Conservation (phyloP, 164 flowering plant genomes). For the Kingdonia uniflora region DNA sequence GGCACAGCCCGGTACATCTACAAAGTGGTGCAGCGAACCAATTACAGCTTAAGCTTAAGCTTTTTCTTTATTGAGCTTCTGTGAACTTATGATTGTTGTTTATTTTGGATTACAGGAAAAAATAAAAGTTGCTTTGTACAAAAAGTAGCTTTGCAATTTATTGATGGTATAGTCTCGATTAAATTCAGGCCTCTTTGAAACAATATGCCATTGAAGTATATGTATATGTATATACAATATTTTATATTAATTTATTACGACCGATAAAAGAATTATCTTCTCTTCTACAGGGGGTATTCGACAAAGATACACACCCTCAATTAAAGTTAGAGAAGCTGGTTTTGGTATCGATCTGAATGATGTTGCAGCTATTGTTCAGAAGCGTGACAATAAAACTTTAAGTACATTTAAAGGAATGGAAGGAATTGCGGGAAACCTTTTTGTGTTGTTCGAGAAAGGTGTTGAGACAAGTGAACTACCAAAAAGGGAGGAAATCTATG, state of each 20-base stretch:
- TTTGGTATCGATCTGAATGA: not conserved
- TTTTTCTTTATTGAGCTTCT: too few species aligned
- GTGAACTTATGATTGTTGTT: too few species aligned
- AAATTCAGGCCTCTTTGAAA: too few species aligned
- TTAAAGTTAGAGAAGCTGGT: not conserved
- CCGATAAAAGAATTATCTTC: not conserved
- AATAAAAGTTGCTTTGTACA: too few species aligned
- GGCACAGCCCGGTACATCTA: too few species aligned
- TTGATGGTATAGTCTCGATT: too few species aligned
- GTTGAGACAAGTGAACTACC: conserved; percentile 26
- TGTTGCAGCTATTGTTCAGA: not conserved
- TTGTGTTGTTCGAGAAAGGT: conserved; percentile 39
- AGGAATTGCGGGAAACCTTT: conserved; percentile 11
- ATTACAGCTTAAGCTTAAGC: too few species aligned
- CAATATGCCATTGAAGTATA: too few species aligned
- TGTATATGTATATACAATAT: not conserved
- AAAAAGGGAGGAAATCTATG: conserved; percentile 44
- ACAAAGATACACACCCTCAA: not conserved
- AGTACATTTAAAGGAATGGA: not conserved
- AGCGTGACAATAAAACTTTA: not conserved
- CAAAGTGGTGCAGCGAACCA: too few species aligned
- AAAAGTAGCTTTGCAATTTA: too few species aligned
- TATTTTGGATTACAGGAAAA: too few species aligned
- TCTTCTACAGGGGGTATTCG: not conserved
- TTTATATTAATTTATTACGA: too few species aligned